Base-by-base conservation (phyloP, 176 grass and related monocot species). In the Eragrostis curvula region DNA sequence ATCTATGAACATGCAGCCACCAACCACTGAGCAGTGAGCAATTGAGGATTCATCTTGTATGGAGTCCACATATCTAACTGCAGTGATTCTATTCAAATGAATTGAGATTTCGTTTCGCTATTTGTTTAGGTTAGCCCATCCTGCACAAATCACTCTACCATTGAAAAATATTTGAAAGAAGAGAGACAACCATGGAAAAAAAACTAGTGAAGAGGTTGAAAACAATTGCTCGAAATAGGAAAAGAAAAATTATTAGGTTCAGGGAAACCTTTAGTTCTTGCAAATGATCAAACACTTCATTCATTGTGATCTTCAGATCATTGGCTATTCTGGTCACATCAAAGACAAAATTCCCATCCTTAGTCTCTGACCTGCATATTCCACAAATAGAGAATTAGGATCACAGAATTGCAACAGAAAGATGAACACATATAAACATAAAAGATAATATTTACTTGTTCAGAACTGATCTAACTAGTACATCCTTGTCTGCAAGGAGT, bases 321-420 rank as follows among this genome's bases (percentile, higher is more conserved):
- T 98, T 98, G 52, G 92, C 88, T 75, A 95, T 36, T 85, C 51
- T 86, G 85, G 92, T 89, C 83, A 93, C 66, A 41, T 98, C 90
- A 14, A 98, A 98, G 60, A 93, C 79, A 88, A 95, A 93, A 87
- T 90, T 72, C 2, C 96, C 96, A 78, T 75, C 92, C 85, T 95
- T 98, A 63, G 83, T 88, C 28, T 91, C 92, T 59, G 88, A 91
- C 55, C 92, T 98, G 79, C 10, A 85, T 75, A 49, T 82, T 82
- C 18, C 42, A 85, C 68, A n/a, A 59, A 73, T 60, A 45, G 39
- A 77, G 46, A 80, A 87, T 65, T 44, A 84, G 61, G 21, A 36
- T 66, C 73, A 65, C 66, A 77, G 9, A 41, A 63, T 25, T 74
- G 21, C 66, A 62, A n/a, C 51, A 59, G 42, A 43, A 24, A 32